These are phyloP conservation scores for Glycine soja DNA, from an alignment of 306 rosid genomes.

Conservation along the genomic window DNA sequence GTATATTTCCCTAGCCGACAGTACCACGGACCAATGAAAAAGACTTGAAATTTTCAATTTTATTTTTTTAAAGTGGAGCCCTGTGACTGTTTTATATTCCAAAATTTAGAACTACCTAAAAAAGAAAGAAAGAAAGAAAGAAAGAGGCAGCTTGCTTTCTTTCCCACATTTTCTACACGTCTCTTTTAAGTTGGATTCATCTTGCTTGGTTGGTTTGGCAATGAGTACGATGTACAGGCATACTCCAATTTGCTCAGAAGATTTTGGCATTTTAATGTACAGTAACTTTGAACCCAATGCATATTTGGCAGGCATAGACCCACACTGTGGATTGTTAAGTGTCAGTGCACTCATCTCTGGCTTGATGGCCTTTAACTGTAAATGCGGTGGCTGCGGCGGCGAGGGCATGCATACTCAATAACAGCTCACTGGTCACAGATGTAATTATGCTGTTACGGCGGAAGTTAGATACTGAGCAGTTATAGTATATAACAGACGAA, in stretches of 20 bases:
- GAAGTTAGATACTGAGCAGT: slow-evolving; percentile 10
- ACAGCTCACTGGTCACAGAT: slow-evolving; percentile 44
- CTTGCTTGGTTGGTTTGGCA: slow-evolving; percentile 39
- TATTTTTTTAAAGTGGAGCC: slow-evolving; percentile 26
- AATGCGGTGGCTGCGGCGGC: slow-evolving; percentile 53
- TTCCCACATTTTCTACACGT: neutral
- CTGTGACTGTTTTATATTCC: slow-evolving; percentile 21
- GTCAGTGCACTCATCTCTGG: slow-evolving; percentile 6
- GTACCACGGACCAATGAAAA: slow-evolving; percentile 46
- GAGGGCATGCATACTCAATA: neutral
- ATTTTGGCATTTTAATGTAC: slow-evolving; percentile 34
- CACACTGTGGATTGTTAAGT: slow-evolving; percentile 44
- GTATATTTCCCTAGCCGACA: slow-evolving; percentile 45
- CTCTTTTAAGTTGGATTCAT: slow-evolving; percentile 27
- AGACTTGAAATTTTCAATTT: slow-evolving; percentile 15
- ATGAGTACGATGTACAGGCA: slow-evolving; percentile 36
- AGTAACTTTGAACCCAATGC: slow-evolving; percentile 35
- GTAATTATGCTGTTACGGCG: slow-evolving; percentile 38
- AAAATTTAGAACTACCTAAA: neutral
- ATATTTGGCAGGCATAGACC: slow-evolving; percentile 43
- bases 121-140: neutral
- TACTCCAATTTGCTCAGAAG: slow-evolving; percentile 33
- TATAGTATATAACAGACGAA: slow-evolving; percentile 8
- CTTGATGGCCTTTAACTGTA: slow-evolving; percentile 41
- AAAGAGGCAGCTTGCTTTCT: slow-evolving; percentile 27